Percentiles rank a stretch among this genome's conserved stretches.
Conservation (phyloP, 2,329 filamentous ascomycete genomes). For the Pseudopithomyces maydicus region DNA sequence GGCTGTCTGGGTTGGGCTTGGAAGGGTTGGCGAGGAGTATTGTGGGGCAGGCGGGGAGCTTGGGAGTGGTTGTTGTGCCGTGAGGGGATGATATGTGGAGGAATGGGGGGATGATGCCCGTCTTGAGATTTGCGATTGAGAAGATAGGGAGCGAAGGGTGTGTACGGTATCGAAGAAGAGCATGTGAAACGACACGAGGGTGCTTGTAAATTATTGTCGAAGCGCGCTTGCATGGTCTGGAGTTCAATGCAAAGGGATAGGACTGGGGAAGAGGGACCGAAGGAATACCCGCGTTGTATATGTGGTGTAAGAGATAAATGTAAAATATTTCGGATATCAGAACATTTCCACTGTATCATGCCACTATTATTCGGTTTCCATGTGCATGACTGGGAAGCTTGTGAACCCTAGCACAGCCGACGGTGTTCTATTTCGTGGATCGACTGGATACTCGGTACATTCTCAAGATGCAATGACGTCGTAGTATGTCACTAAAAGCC, state of each 20-base stretch:
- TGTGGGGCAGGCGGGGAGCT: conserved; percentile 56
- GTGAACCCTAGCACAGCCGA: too few species aligned
- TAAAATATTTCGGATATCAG: neutral
- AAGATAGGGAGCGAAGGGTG: too few species aligned
- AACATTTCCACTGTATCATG: too few species aligned
- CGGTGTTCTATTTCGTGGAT: too few species aligned
- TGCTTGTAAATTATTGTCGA: neutral
- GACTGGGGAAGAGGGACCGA: neutral
- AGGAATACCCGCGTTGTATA: conserved; percentile 1
- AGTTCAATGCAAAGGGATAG: neutral
- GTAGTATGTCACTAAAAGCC: too few species aligned
- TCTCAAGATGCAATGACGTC: too few species aligned
- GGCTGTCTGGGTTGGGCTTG: conserved; percentile 71
- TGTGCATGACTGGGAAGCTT: too few species aligned
- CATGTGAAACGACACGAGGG: too few species aligned
- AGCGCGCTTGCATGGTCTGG: too few species aligned
- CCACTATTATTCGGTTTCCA: too few species aligned
- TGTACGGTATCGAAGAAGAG: too few species aligned
- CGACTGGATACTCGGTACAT: too few species aligned
- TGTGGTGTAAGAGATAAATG: neutral
- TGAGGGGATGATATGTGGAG: conserved; percentile 19
- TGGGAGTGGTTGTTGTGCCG: conserved; percentile 56
- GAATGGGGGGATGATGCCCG: neutral
- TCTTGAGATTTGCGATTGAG: neutral
- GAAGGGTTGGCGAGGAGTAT: conserved; percentile 82